Conservation (phyloP, 768 basidiomycete species). For the Neoboletus subvelutipes region DNA sequence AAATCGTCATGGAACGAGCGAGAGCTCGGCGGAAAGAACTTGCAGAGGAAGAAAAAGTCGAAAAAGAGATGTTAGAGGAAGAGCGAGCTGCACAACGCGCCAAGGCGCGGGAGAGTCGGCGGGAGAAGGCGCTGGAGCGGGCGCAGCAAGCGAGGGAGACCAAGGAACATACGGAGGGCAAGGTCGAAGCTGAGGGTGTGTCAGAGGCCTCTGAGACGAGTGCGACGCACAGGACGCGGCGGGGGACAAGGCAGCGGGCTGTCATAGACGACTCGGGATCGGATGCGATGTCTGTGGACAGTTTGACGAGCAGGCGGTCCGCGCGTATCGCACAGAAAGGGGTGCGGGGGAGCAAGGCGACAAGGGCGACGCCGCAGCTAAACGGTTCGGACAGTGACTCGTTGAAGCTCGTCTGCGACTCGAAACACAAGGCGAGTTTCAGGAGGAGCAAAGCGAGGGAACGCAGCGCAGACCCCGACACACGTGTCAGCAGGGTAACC, state of each 20-base stretch:
- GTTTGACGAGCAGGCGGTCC: slow-evolving; percentile 11
- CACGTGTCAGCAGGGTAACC: background rate
- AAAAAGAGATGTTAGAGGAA: slow-evolving; percentile 28
- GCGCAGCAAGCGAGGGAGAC: slow-evolving; percentile 11
- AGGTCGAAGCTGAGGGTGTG: background rate
- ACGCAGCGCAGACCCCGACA: background rate
- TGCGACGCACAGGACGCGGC: slow-evolving; percentile 2
- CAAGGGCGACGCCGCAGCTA: background rate
- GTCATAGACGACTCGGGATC: slow-evolving; percentile 19
- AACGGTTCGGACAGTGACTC: slow-evolving; percentile 6
- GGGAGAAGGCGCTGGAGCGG: slow-evolving; percentile 25
- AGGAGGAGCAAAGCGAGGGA: background rate
- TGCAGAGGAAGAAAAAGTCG: slow-evolving; percentile 40
- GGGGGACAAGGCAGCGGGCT: background rate
- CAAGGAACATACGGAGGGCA: slow-evolving; percentile 2
- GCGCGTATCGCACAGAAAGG: slow-evolving; percentile 4
- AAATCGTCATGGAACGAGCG: slow-evolving; percentile 46
- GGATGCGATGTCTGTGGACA: slow-evolving; percentile 33
- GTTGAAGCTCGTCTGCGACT: background rate
- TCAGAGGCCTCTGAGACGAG: slow-evolving; percentile 12
- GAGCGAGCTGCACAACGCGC: slow-evolving; percentile 24
- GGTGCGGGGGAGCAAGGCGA: background rate
- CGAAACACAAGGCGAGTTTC: background rate
- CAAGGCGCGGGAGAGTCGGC: slow-evolving; percentile 14
- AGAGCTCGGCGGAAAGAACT: slow-evolving; percentile 40